Evolutionary conservation across 192 early-diverging fungal species (phyloP), one percentile per base, ranked within the genome.

Genomic region (Coemansia sp.): DNA sequence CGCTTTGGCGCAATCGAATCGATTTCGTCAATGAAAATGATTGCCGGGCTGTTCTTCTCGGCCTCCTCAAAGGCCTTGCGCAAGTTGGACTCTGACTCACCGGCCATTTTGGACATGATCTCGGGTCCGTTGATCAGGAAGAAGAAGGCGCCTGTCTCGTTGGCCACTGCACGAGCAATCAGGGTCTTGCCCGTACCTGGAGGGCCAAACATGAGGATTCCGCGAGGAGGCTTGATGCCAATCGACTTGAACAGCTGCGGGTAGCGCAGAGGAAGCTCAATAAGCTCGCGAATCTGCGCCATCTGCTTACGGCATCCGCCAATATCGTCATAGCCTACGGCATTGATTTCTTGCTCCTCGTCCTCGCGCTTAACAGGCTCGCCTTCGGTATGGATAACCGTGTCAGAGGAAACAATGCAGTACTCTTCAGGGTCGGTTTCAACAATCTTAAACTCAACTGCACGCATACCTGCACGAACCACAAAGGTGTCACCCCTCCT

Each of bases 81-180:
- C 71, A 99, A 72, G 76, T 99, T 99, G 59, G 89, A 91, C 86
- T 99, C 97, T 66, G 92, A 94, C 79, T 99, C 97, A 72, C 97
- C 97, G 41, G 97, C 95, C 97, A 99, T 99, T 86, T 98, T 98
- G 71, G 94, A 96, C 96, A 99, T 98, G 76, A 99, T 98, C 76
- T 98, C 96, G 58, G 97, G 97, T 43, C 96, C 97, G 75, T 98
- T 98, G 84, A 99, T 98, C 56, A 96, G 79, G 85, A 99, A 98
- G 88, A 99, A 96, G 91, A 98, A 98, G 16, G 96, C 97, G 33
- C 97, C 98, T 35, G 96, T 98, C 80, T 99, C 98, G 79, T 98
- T 98, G 60, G 98, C 98, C 5, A 99, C 96, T 7, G 98, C 96
- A 67, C 96, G 92, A 7, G 97, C 97, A 84, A 99, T 96, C 68